Evolutionary conservation across 306 rosid species (phyloP), one percentile per base, ranked within the genome.

Genomic region (Quercus berberidifolia): DNA sequence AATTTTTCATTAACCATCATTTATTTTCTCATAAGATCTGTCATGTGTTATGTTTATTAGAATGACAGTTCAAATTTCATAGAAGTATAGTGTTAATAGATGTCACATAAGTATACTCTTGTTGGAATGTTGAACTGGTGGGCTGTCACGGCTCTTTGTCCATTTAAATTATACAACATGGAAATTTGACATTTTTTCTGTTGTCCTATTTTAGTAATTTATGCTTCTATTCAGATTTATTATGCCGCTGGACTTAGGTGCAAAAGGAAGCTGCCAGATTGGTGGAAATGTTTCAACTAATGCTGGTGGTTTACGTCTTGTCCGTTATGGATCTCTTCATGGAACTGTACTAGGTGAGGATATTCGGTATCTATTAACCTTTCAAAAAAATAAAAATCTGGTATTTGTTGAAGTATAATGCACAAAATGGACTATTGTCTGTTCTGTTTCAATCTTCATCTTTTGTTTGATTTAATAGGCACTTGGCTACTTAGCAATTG

Each of bases 211-310:
- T 86, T 79, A 80, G 85, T 69, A 75, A 33, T 69, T 84, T 81
- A 84, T 89, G 74, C 82, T 89, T 92, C 78, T 82, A 85, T 94
- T 88, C 97, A 92, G 97, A 87, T 94, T 91, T 90, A 82, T 89
- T 76, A 92, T 94, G 97, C 99, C 99, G 74, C 95, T 94, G 86
- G 99, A 94, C 99, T 90, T 94, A 7, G 99, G 97, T 83, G 97
- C 99, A 77, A 94, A 94, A 83, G 99, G 99, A 82, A 94, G 99
- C 86, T 92, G 99, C 83, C 99, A 94, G 85, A 92, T 94, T 79
- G 99, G 99, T 85, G 99, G 99, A 78, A 94, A 94, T 49, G 87
- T 94, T 84, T 92, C 99, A 76, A 94, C 97, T 55, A 94, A 94
- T 87, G 97, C 99, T 38, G 99, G 99, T 76, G 99, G 99, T 85